phyloP scores from a whole-genome alignment of 306 rosid species.

The Casuarina equisetifolia region DNA sequence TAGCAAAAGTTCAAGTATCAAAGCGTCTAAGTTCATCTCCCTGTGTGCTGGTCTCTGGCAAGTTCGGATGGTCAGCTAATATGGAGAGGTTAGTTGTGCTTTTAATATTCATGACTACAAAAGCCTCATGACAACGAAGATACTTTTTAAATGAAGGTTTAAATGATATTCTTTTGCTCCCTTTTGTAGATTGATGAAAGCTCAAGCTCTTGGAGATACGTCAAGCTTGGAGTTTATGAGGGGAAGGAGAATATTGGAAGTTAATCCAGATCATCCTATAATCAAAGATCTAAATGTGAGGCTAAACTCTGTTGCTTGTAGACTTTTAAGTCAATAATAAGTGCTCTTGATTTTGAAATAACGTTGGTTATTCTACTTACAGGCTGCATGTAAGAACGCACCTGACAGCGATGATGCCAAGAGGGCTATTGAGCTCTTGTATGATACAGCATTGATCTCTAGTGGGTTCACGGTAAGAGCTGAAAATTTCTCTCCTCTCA shows the following conservation, averaged over 20 bases:
- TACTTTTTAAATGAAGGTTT: not conserved
- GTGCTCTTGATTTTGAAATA: constrained; percentile 13
- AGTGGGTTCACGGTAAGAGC: constrained; percentile 88
- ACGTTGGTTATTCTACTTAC: constrained; percentile 15
- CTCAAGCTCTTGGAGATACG: constrained; percentile 95
- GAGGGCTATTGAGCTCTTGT: constrained; percentile 87
- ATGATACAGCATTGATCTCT: constrained; percentile 86
- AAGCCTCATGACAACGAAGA: not conserved
- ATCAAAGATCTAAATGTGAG: constrained; percentile 84
- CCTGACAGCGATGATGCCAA: constrained; percentile 83
- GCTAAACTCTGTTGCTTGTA: constrained; percentile 3
- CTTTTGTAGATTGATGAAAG: constrained; percentile 88
- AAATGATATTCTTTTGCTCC: not conserved
- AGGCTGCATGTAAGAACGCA: constrained; percentile 96
- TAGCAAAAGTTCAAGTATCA: constrained; percentile 92
- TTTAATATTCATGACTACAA: not conserved
- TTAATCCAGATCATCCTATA: constrained; percentile 92
- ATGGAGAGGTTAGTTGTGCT: constrained; percentile 80
- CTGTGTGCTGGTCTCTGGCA: constrained; percentile 99
- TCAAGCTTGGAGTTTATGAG: constrained; percentile 97
- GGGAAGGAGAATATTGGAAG: constrained; percentile 96
- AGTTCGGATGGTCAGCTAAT: constrained; percentile 99
- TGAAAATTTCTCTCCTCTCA: not conserved
- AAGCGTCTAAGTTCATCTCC: constrained; percentile 98
- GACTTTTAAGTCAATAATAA: not conserved